phyloP scores from a whole-genome alignment of 371 early-diverging fungal species.

The Gilbertella persicaria region DNA sequence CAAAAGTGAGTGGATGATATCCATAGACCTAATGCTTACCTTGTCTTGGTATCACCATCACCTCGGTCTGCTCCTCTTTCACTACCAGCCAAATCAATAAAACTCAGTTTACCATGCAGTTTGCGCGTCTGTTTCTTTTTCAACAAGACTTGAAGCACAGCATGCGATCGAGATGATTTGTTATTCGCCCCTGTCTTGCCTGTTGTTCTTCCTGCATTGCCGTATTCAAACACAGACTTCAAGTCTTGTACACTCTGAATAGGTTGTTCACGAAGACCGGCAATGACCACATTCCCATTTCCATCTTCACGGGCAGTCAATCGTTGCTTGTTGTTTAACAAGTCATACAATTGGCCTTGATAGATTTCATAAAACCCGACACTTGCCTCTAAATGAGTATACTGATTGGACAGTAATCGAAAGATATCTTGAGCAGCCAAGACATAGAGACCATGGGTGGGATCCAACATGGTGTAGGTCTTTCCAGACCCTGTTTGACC shows the following conservation, averaged over 20 bases:
- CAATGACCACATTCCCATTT: slow-evolving; percentile 90
- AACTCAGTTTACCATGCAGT: slow-evolving; percentile 88
- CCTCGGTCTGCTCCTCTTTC: slow-evolving; percentile 99
- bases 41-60: slow-evolving; percentile 85
- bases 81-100: slow-evolving; percentile 99
- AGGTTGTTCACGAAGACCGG: slow-evolving; percentile 81
- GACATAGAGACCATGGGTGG: slow-evolving; percentile 84
- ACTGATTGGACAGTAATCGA: slow-evolving; percentile 64
- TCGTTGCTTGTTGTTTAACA: slow-evolving; percentile 84
- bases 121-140: slow-evolving; percentile 57
- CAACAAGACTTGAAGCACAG: slow-evolving; percentile 91
- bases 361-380: slow-evolving; percentile 98
- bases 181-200: slow-evolving; percentile 95
- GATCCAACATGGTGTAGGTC: slow-evolving; percentile 97
- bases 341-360: slow-evolving; percentile 93
- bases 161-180: slow-evolving; percentile 97
- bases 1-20: background rate
- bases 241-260: slow-evolving; percentile 77
- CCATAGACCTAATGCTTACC: slow-evolving; percentile 39
- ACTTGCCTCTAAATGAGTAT: slow-evolving; percentile 74
- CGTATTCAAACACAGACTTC: slow-evolving; percentile 90
- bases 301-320: slow-evolving; percentile 95
- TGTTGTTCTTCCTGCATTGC: slow-evolving; percentile 84
- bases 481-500: slow-evolving; percentile 98
- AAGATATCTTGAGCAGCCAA: slow-evolving; percentile 93